Conservation (phyloP, 805 yeast species). For the Sugiyamaella floridensis region DNA sequence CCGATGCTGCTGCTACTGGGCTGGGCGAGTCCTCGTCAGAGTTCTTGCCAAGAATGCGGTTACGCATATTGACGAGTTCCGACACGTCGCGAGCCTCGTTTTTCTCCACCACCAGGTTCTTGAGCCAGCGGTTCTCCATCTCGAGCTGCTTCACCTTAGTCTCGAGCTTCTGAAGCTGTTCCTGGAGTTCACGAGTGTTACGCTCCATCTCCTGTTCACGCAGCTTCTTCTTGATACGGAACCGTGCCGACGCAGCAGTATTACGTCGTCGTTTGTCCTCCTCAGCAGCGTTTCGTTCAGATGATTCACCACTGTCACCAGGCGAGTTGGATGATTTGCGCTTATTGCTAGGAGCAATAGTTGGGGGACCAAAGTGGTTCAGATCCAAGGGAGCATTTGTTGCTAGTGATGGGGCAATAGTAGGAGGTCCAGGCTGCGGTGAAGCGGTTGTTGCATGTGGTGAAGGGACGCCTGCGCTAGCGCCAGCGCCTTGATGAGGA, state of each 20-base stretch:
- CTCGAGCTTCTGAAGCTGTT: constrained; percentile 58
- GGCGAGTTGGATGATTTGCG: background rate
- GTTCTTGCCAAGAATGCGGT: constrained; percentile 15
- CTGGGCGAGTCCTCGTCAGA: background rate
- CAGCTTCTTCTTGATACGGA: constrained; percentile 83
- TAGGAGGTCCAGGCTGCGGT: background rate
- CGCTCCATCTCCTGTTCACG: constrained; percentile 89
- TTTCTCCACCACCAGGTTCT: constrained; percentile 77
- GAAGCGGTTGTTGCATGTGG: background rate
- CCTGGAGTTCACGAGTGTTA: constrained; percentile 64
- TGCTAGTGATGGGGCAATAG: background rate
- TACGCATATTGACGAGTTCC: constrained; percentile 23
- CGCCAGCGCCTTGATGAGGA: constrained; percentile 7
- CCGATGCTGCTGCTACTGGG: no score
- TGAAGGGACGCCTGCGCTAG: constrained; percentile 5
- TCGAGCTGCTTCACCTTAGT: constrained; percentile 73
- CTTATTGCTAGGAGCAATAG: background rate
- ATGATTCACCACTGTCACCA: constrained; percentile 17
- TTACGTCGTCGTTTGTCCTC: constrained; percentile 77
- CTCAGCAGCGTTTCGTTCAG: constrained; percentile 34
- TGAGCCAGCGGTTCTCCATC: constrained; percentile 84
- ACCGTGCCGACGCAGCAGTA: constrained; percentile 92
- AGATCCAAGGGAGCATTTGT: background rate
- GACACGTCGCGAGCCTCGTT: constrained; percentile 33
- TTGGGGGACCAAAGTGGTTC: background rate